A percentile compares a stretch with the other conserved stretches of the same genome.
Evolutionary conservation across 2,329 filamentous ascomycete genomes (phyloP).

Genomic region (Paecilomyces fulvus): DNA sequence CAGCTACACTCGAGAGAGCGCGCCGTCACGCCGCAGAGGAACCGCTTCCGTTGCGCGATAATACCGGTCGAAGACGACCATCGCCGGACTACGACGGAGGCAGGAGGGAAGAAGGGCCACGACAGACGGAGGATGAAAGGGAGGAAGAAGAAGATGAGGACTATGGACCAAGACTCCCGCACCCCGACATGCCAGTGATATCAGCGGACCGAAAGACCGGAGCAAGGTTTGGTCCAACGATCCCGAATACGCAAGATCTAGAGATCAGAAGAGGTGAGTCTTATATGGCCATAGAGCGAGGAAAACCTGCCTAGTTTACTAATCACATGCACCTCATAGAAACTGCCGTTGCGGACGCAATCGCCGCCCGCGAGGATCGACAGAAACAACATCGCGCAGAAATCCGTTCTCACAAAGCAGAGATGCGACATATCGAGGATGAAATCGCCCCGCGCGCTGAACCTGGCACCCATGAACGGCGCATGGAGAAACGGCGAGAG

Average conservation of each 20-base stretch:
- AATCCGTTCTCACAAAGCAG: slow-evolving; percentile 40
- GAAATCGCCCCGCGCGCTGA: slow-evolving; percentile 78
- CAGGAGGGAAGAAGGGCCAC: slow-evolving; percentile 4
- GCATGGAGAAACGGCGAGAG: slow-evolving; percentile 75
- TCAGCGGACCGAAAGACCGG: slow-evolving; percentile 13
- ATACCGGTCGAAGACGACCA: slow-evolving; percentile 1
- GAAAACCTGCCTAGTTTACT: background rate
- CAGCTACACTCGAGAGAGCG: slow-evolving; percentile 55
- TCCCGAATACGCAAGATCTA: slow-evolving; percentile 68
- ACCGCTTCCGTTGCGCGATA: background rate
- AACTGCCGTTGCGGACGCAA: slow-evolving; percentile 22
- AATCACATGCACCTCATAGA: slow-evolving; percentile 9
- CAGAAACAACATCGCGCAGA: slow-evolving; percentile 36
- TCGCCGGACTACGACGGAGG: slow-evolving; percentile 16
- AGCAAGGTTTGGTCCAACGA: slow-evolving; percentile 44
- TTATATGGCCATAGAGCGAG: background rate
- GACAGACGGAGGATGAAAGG: slow-evolving; percentile 3
- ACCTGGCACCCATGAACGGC: slow-evolving; percentile 70
- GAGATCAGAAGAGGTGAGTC: slow-evolving; percentile 42
- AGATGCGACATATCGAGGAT: slow-evolving; percentile 42
- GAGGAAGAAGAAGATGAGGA: slow-evolving; percentile 39
- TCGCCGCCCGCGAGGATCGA: slow-evolving; percentile 19
- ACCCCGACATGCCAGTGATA: slow-evolving; percentile 13
- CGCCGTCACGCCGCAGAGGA: slow-evolving; percentile 21
- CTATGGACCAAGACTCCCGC: slow-evolving; percentile 50